Base-by-base conservation (phyloP, 768 basidiomycete species). In the Rhizopogon rudus region DNA sequence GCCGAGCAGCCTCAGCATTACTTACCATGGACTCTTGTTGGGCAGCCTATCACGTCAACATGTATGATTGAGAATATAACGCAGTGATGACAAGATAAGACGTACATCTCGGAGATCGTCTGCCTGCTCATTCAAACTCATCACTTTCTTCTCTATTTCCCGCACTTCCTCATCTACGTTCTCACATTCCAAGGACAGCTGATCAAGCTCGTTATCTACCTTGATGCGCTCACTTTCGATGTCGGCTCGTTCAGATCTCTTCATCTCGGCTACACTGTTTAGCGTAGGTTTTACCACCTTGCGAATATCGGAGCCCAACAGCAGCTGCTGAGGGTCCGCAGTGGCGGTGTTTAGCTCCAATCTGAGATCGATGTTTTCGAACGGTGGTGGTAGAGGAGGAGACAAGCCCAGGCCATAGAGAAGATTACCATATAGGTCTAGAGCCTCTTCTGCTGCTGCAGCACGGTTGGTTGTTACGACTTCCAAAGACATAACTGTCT, bases 171-270 rank as follows among this genome's bases (percentile, higher is more conserved):
- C 86, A 54, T 89, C 88, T 57, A 87, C 71, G 53, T 88, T 88
- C 68, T 95, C 92, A 64, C 88, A 90, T 57, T 89, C 85, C 52
- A 84, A 72, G 0, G 78, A 81, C 51, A 91, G 71, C 60, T 87
- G 81, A 64, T 96, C 93, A 9, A 92, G 80, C 57, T 91, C 87
- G 60, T 95, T 82, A 57, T 94, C 91, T 28, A 92, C 80, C 61
- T 81, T 83, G 59, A 94, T 88, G 43, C 83, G 80, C 58, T 91
- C 87, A 57, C 82, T 89, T 71, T 92, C 88, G 51, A 92, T 71
- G 22, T 78, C 69, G 8, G 86, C 86, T 28, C 84, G 79, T 59
- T 90, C 84, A 35, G 78, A 77, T 53, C 91, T 76, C 65, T 86
- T 88, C 44, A 78, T 74, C 68, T 93, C 90, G 3, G 87, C 87